Evolutionary conservation across 257 asterid genomes (phyloP).

Genomic region (Parsonsia alboflavescens): DNA sequence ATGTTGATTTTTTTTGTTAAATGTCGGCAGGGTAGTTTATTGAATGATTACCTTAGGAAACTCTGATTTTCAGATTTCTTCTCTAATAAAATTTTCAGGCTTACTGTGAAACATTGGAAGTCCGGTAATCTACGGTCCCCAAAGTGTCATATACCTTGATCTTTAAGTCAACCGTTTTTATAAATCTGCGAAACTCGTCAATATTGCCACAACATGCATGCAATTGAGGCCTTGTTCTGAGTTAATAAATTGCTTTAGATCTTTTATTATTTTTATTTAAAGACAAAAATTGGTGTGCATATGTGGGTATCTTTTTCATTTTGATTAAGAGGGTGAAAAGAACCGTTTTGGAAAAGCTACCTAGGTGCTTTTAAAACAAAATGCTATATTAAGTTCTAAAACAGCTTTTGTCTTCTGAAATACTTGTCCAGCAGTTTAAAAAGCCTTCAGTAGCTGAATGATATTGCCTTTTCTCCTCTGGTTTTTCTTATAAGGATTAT

Average conservation of each 20-base stretch:
- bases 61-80: background rate
- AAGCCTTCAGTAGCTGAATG: background rate
- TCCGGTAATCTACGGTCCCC: background rate
- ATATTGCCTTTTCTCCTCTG: background rate
- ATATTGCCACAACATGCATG: background rate
- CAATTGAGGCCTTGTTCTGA: background rate
- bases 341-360: background rate
- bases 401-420: background rate
- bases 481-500: background rate
- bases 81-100: slow-evolving; percentile 4
- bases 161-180: background rate
- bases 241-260: background rate
- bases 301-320: background rate
- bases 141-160: background rate
- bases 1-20: background rate
- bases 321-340: background rate
- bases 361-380: background rate
- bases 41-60: background rate
- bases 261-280: background rate
- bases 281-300: background rate
- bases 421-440: background rate
- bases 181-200: background rate
- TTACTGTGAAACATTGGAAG: background rate
- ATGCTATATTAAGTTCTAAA: background rate
- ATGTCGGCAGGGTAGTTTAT: background rate